Evolutionary conservation across 805 yeast species (phyloP), one percentile per base, ranked within the genome.

Genomic region (Zygoascus bituminiphila): DNA sequence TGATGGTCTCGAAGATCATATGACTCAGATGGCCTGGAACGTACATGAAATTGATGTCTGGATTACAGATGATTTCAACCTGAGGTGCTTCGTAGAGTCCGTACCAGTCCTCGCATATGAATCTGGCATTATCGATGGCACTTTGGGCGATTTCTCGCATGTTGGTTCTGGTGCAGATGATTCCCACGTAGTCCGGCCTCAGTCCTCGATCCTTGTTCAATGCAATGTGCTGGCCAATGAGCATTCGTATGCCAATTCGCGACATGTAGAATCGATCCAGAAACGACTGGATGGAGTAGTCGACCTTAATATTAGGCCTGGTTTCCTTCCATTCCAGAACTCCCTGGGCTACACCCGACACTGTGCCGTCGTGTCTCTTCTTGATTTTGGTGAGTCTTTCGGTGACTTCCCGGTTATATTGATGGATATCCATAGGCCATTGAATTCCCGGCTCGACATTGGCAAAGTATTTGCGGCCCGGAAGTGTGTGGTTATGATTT

Each of bases 21-120:
- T 88, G 96, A 59, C 85, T 82, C 62, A 88, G 74, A 68, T 88
- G 96, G 10, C 95, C 95, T 2, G 96, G 96, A 10, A 88, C 95
- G 61, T 88, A 88, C 87, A 87, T 84, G 66, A 88, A 88, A 48
- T 77, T 77, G 57, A 88, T 76, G 61, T 84, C 84, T 19, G 78
- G 77, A 17, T 85, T 82, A 53, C 93, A 86, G 54, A 84, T 82
- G 24, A 88, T 70, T 55, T 81, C 81, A 17, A 88, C 89, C 55
- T 82, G 74, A 1, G 96, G 96, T 2, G 94, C 88, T 57, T 86
- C 95, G 61, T 81, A 80, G 14, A 88, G 71, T 2, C 93, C 94
- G 63, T 86, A 88, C 68, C 87, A 86, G 60, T 88, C 95, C 60
- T 88, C 95, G 65, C 96, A 88, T 31, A 89, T 87, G 62, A 83